Evolutionary conservation across 2,329 filamentous ascomycete genomes (phyloP).

Genomic region (Aschersonia sp.): DNA sequence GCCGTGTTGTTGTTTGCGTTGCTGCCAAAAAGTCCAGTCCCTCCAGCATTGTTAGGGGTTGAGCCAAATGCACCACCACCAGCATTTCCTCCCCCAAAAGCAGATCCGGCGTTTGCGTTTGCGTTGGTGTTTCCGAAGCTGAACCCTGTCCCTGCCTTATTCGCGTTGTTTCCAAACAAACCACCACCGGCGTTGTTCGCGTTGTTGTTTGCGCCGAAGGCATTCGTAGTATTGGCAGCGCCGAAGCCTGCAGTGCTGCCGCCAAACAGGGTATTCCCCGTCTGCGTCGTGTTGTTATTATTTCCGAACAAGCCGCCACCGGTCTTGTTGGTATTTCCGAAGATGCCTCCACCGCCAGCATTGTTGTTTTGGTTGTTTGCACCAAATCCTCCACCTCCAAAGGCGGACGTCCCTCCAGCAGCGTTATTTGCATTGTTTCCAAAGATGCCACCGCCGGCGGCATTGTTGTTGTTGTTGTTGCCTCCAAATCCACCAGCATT

Average conservation of each 20-base stretch:
- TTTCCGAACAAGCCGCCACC: constrained; percentile 12
- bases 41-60: constrained; percentile 9
- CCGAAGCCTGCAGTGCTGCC: constrained; percentile 23
- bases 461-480: constrained; percentile 15
- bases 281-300: constrained; percentile 8
- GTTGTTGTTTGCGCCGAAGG: constrained; percentile 16
- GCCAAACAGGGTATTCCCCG: constrained; percentile 12
- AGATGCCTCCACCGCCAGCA: constrained; percentile 22
- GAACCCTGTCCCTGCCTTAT: constrained; percentile 21
- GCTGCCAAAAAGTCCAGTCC: constrained; percentile 26
- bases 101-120: constrained; percentile 8
- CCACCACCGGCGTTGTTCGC: constrained; percentile 16
- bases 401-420: constrained; percentile 12
- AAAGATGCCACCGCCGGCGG: constrained; percentile 20
- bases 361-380: constrained; percentile 11
- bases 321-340: constrained; percentile 15
- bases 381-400: constrained; percentile 27
- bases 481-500: constrained; percentile 31
- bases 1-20: constrained; percentile 13
- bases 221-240: constrained; percentile 12
- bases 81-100: constrained; percentile 12
- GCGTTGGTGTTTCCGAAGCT: constrained; percentile 24
- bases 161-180: constrained; percentile 27
- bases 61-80: constrained; percentile 20
- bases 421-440: constrained; percentile 17